Conservation (phyloP, 2,329 filamentous ascomycete species). For the Fusarium foetens region DNA sequence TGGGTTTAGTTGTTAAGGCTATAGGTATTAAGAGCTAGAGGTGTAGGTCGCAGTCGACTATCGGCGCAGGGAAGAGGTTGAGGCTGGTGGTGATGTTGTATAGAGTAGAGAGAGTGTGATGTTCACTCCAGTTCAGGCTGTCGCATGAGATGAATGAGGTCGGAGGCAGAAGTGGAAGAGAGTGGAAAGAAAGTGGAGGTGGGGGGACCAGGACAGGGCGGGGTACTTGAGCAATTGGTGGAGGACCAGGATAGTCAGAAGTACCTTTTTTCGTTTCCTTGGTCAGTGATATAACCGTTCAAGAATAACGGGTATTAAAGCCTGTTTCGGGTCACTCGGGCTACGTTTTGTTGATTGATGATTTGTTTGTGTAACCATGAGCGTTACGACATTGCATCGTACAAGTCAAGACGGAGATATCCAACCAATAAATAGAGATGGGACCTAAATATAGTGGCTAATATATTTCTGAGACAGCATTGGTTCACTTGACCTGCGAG, state of each 20-base stretch:
- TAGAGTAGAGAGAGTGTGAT: constrained; percentile 14
- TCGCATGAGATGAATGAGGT: constrained; percentile 27
- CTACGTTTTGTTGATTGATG: neutral
- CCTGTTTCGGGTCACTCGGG: constrained; percentile 19
- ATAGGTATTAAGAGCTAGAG: neutral
- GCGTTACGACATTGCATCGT: neutral
- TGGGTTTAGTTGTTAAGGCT: neutral
- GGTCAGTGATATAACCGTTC: neutral
- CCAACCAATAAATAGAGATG: neutral
- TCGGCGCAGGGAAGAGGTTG: neutral
- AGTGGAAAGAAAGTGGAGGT: neutral
- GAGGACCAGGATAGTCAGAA: neutral
- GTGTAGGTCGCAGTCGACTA: neutral
- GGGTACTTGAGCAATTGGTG: constrained; percentile 16
- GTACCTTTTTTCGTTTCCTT: constrained; percentile 1
- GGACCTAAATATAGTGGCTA: neutral
- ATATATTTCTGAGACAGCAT: neutral
- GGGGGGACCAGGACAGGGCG: constrained; percentile 12
- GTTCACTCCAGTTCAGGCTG: neutral
- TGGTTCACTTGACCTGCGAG: neutral
- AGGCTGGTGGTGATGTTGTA: constrained; percentile 19
- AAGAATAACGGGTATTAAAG: constrained; percentile 2
- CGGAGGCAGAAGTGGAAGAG: constrained; percentile 2
- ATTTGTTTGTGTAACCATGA: constrained; percentile 11
- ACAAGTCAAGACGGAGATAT: neutral